Percentiles rank a stretch among this genome's conserved stretches.
phyloP scores from a whole-genome alignment of 2,329 filamentous ascomycete species.

The Epichloe amarillans region DNA sequence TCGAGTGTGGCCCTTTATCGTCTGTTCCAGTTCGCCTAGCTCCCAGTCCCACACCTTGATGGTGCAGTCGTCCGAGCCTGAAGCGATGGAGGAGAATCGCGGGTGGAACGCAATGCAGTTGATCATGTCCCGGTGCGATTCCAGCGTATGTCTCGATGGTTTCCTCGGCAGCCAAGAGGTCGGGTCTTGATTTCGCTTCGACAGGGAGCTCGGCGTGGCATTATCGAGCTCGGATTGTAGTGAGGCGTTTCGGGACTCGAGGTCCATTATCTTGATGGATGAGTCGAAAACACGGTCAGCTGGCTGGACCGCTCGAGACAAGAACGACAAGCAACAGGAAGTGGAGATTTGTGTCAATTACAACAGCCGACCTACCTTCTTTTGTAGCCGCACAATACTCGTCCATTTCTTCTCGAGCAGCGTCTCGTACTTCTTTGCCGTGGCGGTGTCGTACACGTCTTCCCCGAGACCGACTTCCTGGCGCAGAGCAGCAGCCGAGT shows the following conservation, averaged over 20 bases:
- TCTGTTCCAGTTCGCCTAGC: conserved; percentile 76
- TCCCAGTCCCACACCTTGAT: conserved; percentile 99
- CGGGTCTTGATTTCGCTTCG: conserved; percentile 72
- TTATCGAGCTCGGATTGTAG: conserved; percentile 77
- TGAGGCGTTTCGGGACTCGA: conserved; percentile 60
- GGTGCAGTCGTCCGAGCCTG: conserved; percentile 80
- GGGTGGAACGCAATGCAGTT: conserved; percentile 89
- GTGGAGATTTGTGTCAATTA: no score
- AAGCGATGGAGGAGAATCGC: conserved; percentile 78
- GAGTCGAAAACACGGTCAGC: neutral
- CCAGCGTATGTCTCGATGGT: conserved; percentile 67
- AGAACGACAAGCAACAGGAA: neutral
- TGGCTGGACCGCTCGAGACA: neutral
- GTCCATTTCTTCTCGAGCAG: conserved; percentile 98
- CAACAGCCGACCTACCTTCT: conserved; percentile 51
- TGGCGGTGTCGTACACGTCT: conserved; percentile 60
- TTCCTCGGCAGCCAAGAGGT: conserved; percentile 73
- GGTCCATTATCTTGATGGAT: conserved; percentile 66
- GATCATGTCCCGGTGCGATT: conserved; percentile 70
- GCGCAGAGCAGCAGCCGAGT: conserved; percentile 57
- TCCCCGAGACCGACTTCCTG: conserved; percentile 64
- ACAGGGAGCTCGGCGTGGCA: conserved; percentile 56
- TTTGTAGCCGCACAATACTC: conserved; percentile 83
- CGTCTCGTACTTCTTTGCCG: conserved; percentile 86
- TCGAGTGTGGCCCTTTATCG: conserved; percentile 84